Base-by-base conservation (phyloP, 768 basidiomycete genomes). In the Lactarius hengduanensis region DNA sequence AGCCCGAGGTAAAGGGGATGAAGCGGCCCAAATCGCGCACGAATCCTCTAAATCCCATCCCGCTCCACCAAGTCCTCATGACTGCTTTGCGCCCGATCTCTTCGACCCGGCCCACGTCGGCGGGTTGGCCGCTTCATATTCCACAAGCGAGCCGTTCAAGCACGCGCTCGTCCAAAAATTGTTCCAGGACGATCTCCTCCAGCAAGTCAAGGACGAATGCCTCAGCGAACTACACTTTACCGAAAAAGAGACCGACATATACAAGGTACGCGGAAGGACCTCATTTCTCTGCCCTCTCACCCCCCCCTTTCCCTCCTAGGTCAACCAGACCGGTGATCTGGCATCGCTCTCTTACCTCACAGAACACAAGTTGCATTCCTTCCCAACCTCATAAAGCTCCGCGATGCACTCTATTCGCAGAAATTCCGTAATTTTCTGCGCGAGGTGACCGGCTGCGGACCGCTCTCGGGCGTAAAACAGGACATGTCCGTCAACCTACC, bases 231-330 rank as follows among this genome's bases (percentile, higher is more conserved):
- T 96, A 67, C 88, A 82, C 75, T 94, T 96, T 75, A 84, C 90
- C 3, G 89, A 94, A 79, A 98, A 97, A 79, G 92, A 98, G 81
- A 98, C 96, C 2, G 96, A 98, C 74, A 98, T 98, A 70, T 98
- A 98, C 86, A 94, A 92, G 87, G 92, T 91, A 67, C 66, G 79
- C 40, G 50, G 11, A 47, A 22, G 45, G 45, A 10, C 45, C 10
- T 28, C 38, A 6, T 40, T 5, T 16, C 0, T 40, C 38, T 40
- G 15, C 15, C 54, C 22, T 20, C 9, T 47, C 28, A 16, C 30
- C 47, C 53, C n/a, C n/a, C n/a, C n/a, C n/a, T n/a, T n/a, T n/a
- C 34, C 50, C 11, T 20, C 47, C 47, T 53, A 98, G 96, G 90
- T 98, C 72, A 90, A 95, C 77, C 96, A 98, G 81, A 97, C 96